A percentile compares a stretch with the other conserved stretches of the same genome.
Conservation (phyloP, 192 early-diverging fungal species). For the Kickxella alabastrina region DNA sequence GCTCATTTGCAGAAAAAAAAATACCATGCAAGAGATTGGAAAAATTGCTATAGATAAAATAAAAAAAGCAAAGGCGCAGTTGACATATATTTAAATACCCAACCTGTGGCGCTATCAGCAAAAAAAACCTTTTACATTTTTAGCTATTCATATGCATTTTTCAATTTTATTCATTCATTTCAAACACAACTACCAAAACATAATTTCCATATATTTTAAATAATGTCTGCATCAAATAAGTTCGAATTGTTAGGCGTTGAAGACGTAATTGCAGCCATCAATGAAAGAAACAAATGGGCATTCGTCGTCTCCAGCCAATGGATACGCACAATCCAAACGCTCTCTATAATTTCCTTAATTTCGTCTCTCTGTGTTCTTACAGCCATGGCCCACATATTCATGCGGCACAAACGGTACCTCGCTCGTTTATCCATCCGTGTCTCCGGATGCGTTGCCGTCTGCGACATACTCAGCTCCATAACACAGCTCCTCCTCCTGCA, state of each 20-base stretch:
- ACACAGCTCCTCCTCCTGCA: constrained; percentile 23
- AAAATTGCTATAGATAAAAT: background rate
- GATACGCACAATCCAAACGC: constrained; percentile 17
- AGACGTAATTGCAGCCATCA: background rate
- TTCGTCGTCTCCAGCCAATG: constrained; percentile 34
- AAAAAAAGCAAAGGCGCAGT: background rate
- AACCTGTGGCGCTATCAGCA: too few species aligned
- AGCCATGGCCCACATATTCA: constrained; percentile 7
- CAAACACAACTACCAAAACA: background rate
- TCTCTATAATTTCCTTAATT: constrained; percentile 22
- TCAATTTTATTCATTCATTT: background rate
- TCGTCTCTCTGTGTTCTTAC: constrained; percentile 14
- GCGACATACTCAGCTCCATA: constrained; percentile 12
- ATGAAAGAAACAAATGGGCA: constrained; percentile 9
- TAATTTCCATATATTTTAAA: too few species aligned
- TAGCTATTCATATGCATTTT: background rate
- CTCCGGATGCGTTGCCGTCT: constrained; percentile 26
- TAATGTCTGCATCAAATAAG: too few species aligned
- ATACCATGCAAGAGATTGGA: background rate
- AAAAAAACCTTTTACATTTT: background rate
- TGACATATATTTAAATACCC: too few species aligned
- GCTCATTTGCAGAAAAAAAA: background rate
- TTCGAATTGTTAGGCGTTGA: too few species aligned
- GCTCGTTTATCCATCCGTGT: constrained; percentile 32
- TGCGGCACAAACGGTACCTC: constrained; percentile 21